Conservation (phyloP, 495 filamentous ascomycete species). For the Talaromyces adpressus region DNA sequence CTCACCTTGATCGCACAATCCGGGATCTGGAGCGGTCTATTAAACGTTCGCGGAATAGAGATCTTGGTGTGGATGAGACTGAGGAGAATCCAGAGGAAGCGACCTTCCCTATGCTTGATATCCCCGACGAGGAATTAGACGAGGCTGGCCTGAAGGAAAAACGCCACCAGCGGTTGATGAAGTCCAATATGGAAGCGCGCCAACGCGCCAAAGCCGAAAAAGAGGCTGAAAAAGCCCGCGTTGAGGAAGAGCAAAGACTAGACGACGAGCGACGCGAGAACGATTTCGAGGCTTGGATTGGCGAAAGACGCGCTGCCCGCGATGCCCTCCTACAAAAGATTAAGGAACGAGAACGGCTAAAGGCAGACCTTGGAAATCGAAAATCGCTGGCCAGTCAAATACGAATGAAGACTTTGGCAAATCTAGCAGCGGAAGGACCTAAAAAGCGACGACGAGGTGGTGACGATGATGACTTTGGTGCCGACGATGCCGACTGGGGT, state of each 20-base stretch:
- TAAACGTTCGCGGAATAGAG: constrained; percentile 81
- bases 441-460: constrained; percentile 73
- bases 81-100: constrained; percentile 69
- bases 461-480: constrained; percentile 89
- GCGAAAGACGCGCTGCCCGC: constrained; percentile 67
- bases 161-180: constrained; percentile 82
- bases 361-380: constrained; percentile 87
- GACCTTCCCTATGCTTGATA: constrained; percentile 79
- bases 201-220: constrained; percentile 92
- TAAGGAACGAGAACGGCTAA: constrained; percentile 86
- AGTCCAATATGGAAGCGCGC: constrained; percentile 87
- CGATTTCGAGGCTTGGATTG: constrained; percentile 81
- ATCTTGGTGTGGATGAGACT: constrained; percentile 76
- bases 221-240: constrained; percentile 75
- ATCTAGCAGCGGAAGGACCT: constrained; percentile 85
- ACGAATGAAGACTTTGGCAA: constrained; percentile 97
- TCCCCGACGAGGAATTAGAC: constrained; percentile 86
- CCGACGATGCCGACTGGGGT: constrained; percentile 95
- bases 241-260: constrained; percentile 71
- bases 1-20: constrained; percentile 67
- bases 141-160: constrained; percentile 87
- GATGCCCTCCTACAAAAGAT: constrained; percentile 69
- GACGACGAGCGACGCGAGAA: constrained; percentile 80
- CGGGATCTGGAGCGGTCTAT: constrained; percentile 85
- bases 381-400: constrained; percentile 93